These are phyloP conservation scores for Penicillium argentinense DNA, from an alignment of 495 filamentous ascomycete genomes.

Conservation along the genomic window DNA sequence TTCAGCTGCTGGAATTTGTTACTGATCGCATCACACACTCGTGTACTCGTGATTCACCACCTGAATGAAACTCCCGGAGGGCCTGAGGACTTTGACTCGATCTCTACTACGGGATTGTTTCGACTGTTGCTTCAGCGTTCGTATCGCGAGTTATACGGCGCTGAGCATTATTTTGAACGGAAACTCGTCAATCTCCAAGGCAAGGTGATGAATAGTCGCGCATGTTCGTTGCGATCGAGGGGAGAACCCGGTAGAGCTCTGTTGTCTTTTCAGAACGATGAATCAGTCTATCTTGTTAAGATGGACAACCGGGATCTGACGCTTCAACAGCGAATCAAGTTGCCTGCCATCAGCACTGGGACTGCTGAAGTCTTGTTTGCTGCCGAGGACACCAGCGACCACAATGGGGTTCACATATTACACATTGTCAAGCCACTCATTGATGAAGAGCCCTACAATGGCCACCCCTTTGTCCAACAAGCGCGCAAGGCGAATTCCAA, in stretches of 20 bases:
- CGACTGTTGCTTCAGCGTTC: slow-evolving; percentile 21
- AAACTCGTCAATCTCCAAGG: slow-evolving; percentile 24
- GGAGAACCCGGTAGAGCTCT: slow-evolving; percentile 8
- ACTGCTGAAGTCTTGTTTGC: slow-evolving; percentile 34
- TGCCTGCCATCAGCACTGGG: slow-evolving; percentile 27
- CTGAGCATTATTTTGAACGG: slow-evolving; percentile 25
- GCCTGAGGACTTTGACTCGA: slow-evolving; percentile 8
- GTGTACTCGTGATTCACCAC: slow-evolving; percentile 35
- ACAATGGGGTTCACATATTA: slow-evolving; percentile 28
- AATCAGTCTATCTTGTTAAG: slow-evolving; percentile 28
- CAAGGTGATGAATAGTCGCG: slow-evolving; percentile 27
- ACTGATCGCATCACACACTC: slow-evolving; percentile 79
- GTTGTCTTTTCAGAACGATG: slow-evolving; percentile 30
- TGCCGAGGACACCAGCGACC: slow-evolving; percentile 10
- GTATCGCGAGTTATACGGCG: slow-evolving; percentile 31
- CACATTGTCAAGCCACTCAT: slow-evolving; percentile 31
- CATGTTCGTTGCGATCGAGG: slow-evolving; percentile 24
- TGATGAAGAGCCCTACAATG: slow-evolving; percentile 21
- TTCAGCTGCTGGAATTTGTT: slow-evolving; percentile 55
- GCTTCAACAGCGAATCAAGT: slow-evolving; percentile 10
- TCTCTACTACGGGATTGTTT: slow-evolving; percentile 29
- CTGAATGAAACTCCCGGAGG: slow-evolving; percentile 35
- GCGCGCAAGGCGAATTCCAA: slow-evolving; percentile 23
- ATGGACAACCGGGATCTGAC: slow-evolving; percentile 16
- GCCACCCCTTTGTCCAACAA: slow-evolving; percentile 40